Base-by-base conservation (phyloP, 2,329 filamentous ascomycete species). In the Bipolaris gigantea region DNA sequence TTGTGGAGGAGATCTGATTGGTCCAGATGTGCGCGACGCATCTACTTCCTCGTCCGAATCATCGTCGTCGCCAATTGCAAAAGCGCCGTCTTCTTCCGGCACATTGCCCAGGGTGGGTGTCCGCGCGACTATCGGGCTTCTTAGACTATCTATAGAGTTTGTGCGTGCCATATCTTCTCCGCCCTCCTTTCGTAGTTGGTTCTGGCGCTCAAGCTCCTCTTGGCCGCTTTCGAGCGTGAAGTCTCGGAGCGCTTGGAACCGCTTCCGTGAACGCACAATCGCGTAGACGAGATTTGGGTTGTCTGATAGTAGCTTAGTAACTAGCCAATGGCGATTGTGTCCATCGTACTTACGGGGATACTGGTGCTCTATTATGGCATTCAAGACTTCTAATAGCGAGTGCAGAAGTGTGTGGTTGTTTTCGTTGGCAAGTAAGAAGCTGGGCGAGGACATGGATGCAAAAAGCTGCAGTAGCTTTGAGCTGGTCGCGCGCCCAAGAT, bases 141-240 rank as follows among this genome's bases (percentile, higher is more conserved):
- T 79, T 39, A 85, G 56, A 64, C 86, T 90, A 50, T 92, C 89
- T 4, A 83, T 79, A 0, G 89, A 92, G 63, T 81, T 85, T 54
- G 85, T 79, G 19, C 74, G 73, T 34, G 74, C 76, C 6, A 72
- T 64, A 8, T 74, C 71, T 19, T 59, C 64, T 11, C 64, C 53
- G 60, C 57, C 78, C 76, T 66, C 90, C 85, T 77, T 97, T 87
- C 70, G 84, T 53, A 83, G 82, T 58, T 89, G 85, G 56, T 86
- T 88, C 57, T 89, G 85, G 50, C 89, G 86, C 71, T 96, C 90
- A 25, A 97, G 89, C 71, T 97, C 93, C 72, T 93, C 89, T 67
- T 94, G 89, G 0, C 90, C 94, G 65, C 89, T 94, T 70, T 97
- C 93, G 0, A 97, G 80, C 0, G 93, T 97, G 66, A 97, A 96